phyloP scores from a whole-genome alignment of 495 filamentous ascomycete species.

The Hypomontagnella submonticulosa region DNA sequence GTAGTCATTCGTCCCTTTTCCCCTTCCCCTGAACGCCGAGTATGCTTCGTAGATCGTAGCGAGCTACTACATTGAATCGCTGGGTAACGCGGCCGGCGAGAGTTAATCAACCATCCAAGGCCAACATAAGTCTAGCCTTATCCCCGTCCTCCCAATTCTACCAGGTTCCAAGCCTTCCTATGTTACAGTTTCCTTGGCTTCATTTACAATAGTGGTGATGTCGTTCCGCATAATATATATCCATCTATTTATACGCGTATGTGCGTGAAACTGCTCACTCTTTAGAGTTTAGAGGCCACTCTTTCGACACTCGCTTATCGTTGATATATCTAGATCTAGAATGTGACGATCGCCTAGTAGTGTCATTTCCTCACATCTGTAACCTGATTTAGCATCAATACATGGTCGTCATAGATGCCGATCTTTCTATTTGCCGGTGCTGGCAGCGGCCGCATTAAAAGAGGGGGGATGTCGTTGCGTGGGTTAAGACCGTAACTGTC shows the following conservation, averaged over 20 bases:
- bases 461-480: neutral
- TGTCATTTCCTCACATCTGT: neutral
- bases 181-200: neutral
- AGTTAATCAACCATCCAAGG: neutral
- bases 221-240: conserved; percentile 21
- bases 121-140: too few species aligned
- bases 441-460: neutral
- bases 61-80: neutral
- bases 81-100: neutral
- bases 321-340: neutral
- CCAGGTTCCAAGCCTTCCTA: conserved; percentile 7
- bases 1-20: neutral
- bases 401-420: conserved; percentile 5
- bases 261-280: neutral
- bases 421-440: neutral
- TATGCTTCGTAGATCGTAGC: conserved; percentile 12
- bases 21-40: conserved; percentile 14
- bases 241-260: neutral
- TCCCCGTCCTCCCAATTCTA: neutral
- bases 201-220: too few species aligned
- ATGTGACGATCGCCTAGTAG: neutral
- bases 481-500: neutral
- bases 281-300: neutral
- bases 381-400: conserved; percentile 16
- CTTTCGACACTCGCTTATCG: neutral